Base-by-base conservation (phyloP, 352 stramenopile species). In the Aphanomyces euteiches region DNA sequence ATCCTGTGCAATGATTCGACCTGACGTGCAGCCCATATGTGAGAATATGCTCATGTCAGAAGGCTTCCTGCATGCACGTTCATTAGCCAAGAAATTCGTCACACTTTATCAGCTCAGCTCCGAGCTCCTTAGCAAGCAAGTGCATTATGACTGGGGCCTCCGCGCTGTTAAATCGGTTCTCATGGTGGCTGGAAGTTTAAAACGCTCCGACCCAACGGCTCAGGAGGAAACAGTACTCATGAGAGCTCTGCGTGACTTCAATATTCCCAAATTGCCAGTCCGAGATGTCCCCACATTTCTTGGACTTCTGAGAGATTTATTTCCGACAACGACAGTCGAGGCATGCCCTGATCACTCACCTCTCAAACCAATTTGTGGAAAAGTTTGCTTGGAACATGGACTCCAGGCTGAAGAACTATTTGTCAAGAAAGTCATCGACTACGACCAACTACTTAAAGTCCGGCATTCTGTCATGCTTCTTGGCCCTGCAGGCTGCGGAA, bases 381-480 rank as follows among this genome's bases (percentile, higher is more conserved):
- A 65, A 5, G 81, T 92, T 3, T 95, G 87, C 36, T 19, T 64
- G 0, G 69, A 90, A 40, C 83, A 83, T 50, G 87, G 87, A 47
- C 79, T 98, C 8, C 95, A 98, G 72, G 81, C 90, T 10, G 96
- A 99, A 74, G 96, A 99, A 34, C 86, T 88, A 0, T 99, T 98
- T 73, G 75, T 98, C 1, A 96, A 96, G 72, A 99, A 99, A 72
- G 90, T 97, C 19, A 89, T 94, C 69, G 95, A 99, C 76, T 97
- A 90, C 41, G 89, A 98, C 72, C 95, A 98, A 41, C 86, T 98
- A 19, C 84, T 99, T 45, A 87, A 96, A 48, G 95, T 98, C 3
- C 89, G 95, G 0, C 95, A 98, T 75, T 98, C 89, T 45, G 96
- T 98, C 40, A 98, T 99, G 93, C 82, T 99, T 36, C 93, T 98